phyloP scores from a whole-genome alignment of 352 stramenopile genomes.

The Phytophthora foliorum region DNA sequence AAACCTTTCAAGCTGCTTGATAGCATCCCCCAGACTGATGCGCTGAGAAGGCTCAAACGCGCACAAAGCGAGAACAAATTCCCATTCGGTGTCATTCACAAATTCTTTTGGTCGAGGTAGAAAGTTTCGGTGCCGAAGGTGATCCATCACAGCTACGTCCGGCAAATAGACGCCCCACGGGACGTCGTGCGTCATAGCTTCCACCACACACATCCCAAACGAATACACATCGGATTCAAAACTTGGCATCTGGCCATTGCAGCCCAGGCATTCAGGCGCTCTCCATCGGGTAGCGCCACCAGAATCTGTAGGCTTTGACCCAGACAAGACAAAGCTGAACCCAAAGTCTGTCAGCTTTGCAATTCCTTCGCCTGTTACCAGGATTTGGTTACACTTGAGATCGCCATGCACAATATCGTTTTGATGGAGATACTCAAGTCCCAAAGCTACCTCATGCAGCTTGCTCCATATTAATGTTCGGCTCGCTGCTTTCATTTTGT shows the following conservation, averaged over 20 bases:
- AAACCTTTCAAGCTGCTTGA: constrained; percentile 12
- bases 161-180: constrained; percentile 17
- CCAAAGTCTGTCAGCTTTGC: constrained; percentile 48
- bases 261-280: constrained; percentile 40
- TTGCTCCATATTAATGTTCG: constrained; percentile 32
- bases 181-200: constrained; percentile 25
- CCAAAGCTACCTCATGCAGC: constrained; percentile 42
- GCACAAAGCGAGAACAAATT: constrained; percentile 26
- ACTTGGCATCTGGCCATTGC: constrained; percentile 5
- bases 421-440: constrained; percentile 51
- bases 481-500: not conserved
- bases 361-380: constrained; percentile 34
- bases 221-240: constrained; percentile 54
- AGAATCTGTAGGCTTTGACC: not conserved
- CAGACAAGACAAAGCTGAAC: constrained; percentile 15
- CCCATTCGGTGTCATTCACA: constrained; percentile 13
- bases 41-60: constrained; percentile 20
- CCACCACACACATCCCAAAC: constrained; percentile 64
- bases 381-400: constrained; percentile 79
- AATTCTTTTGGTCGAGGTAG: constrained; percentile 12
- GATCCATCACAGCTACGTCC: constrained; percentile 14
- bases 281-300: constrained; percentile 29
- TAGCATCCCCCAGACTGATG: constrained; percentile 6
- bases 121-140: constrained; percentile 18
- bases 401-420: constrained; percentile 43